Evolutionary conservation across 352 stramenopile species (phyloP), one percentile per base, ranked within the genome.

Genomic region (Globisporangium acanthophoron): DNA sequence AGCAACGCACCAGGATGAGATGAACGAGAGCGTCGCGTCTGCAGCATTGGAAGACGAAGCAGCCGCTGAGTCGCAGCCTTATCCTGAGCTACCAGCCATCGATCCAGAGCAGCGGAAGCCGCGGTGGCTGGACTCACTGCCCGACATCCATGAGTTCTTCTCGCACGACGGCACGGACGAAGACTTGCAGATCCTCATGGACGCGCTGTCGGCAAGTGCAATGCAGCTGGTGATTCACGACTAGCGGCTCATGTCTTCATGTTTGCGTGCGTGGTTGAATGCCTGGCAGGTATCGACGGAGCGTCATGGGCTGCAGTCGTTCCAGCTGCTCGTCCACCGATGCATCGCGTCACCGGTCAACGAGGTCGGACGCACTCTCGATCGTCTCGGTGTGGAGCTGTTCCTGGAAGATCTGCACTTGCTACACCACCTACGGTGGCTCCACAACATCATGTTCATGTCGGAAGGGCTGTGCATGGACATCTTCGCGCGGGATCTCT

Each of bases 381-480:
- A 92, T 29, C 54, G 67, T 5, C 56, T 83, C 33, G 74, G 76
- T 0, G 48, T 88, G 15, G 52, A 67, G 18, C 73, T 74, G 27
- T 76, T 88, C 58, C 57, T 73, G 16, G 57, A 64, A 3, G 71
- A 76, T 2, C 56, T 88, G 5, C 48, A 73, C 3, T 16, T 90
- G 18, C 56, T 79, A 50, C 56, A 67, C 24, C 78, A 92, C 49
- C 60, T 89, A 12, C 47, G 65, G 29, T 89, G 80, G 80, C 55
- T 90, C 18, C 74, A 76, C 18, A 83, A 72, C 18, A 63, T 92
- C 20, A 74, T 85, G 72, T 68, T 90, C 18, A 90, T 90, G 80
- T 75, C 71, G 20, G 80, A 89, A 66, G 80, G 80, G 3, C 62
- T 90, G 8, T 89, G 78, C 41, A 87, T 88, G 67, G 69, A 83